Evolutionary conservation across 192 early-diverging fungal genomes (phyloP).

Genomic region (Coemansia sp.): DNA sequence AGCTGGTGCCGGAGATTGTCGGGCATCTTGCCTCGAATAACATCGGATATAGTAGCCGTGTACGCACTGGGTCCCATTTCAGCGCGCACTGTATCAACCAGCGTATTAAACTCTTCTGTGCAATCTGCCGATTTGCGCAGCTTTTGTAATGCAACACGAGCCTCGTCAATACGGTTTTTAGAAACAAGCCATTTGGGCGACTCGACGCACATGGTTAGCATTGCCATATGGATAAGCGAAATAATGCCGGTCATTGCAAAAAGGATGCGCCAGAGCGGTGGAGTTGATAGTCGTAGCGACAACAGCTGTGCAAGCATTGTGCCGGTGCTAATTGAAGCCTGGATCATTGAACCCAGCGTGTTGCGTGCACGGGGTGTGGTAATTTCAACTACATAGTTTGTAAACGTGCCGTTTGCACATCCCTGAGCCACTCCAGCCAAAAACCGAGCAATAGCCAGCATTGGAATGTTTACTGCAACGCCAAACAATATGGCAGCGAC

Average conservation of each 20-base stretch:
- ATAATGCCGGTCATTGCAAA: conserved; percentile 61
- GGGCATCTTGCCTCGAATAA: conserved; percentile 55
- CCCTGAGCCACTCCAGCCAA: conserved; percentile 70
- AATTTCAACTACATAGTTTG: conserved; percentile 73
- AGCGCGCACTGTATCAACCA: conserved; percentile 42
- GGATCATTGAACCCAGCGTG: conserved; percentile 65
- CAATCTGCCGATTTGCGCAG: conserved; percentile 56
- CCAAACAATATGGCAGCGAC: conserved; percentile 59
- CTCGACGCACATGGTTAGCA: conserved; percentile 70
- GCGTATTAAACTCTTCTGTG: conserved; percentile 59
- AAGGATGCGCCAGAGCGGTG: conserved; percentile 70
- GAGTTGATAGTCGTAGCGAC: conserved; percentile 59
- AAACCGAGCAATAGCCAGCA: conserved; percentile 68
- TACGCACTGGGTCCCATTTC: conserved; percentile 13
- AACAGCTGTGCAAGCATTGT: conserved; percentile 62
- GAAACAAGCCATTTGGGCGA: conserved; percentile 71
- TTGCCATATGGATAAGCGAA: conserved; percentile 43
- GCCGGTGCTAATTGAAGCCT: conserved; percentile 72
- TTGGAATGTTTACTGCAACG: conserved; percentile 56
- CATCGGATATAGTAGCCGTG: conserved; percentile 45
- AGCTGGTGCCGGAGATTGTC: conserved; percentile 62
- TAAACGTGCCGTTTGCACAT: conserved; percentile 55
- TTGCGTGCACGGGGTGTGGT: conserved; percentile 68
- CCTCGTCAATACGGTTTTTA: conserved; percentile 55
- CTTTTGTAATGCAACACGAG: conserved; percentile 47